These are phyloP conservation scores for Cupressus sempervirens DNA, from an alignment of 75 land plant species.

Conservation along the genomic window DNA sequence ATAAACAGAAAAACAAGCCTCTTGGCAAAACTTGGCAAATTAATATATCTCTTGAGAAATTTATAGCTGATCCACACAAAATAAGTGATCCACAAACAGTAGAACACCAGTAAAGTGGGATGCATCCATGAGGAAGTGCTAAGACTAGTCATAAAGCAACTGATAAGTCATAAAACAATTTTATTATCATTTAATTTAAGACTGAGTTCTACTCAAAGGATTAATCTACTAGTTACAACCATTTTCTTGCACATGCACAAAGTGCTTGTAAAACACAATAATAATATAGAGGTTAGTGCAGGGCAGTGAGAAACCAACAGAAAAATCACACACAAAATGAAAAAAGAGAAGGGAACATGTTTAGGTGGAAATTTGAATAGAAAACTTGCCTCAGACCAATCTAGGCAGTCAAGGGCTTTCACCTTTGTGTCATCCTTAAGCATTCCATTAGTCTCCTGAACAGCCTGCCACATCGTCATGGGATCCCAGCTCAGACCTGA, in stretches of 20 bases:
- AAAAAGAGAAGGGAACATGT: neutral
- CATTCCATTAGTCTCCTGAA: conserved; percentile 39
- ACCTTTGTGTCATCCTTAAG: conserved; percentile 31
- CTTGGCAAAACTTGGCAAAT: neutral
- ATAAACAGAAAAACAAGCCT: neutral
- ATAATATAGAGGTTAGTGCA: neutral
- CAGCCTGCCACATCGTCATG: conserved; percentile 57
- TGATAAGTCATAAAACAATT: neutral
- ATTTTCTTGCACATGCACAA: neutral
- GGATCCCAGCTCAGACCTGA: conserved; percentile 80
- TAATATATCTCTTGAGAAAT: neutral
- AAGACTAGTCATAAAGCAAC: neutral
- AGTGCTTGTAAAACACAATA: neutral
- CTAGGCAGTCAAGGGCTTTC: conserved; percentile 48
- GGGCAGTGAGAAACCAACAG: neutral
- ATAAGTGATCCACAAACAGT: neutral
- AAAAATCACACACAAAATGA: neutral
- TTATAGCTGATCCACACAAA: neutral
- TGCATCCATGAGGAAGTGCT: neutral
- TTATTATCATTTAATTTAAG: neutral
- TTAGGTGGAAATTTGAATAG: neutral
- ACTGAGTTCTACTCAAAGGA: neutral
- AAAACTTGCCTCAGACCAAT: conserved; percentile 71
- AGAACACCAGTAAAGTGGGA: neutral
- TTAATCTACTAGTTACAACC: neutral